These are phyloP conservation scores for Aspergillus sclerotioniger DNA, from an alignment of 495 filamentous ascomycete species.

Conservation along the genomic window DNA sequence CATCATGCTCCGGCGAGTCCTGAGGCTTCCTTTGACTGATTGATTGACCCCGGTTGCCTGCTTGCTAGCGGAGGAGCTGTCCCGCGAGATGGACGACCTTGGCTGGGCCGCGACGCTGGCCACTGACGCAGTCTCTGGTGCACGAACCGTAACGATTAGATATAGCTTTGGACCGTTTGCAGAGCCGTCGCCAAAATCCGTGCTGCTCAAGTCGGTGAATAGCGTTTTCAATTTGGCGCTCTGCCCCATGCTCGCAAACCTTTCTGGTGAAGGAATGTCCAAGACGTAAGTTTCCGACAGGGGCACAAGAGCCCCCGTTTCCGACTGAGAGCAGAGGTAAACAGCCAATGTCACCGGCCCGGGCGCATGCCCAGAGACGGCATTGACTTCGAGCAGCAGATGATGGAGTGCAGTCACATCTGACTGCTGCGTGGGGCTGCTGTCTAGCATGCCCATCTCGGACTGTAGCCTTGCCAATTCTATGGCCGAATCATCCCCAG, in stretches of 20 bases:
- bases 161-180: conserved; percentile 67
- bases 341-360: conserved; percentile 73
- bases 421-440: conserved; percentile 59
- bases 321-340: conserved; percentile 70
- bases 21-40: conserved; percentile 43
- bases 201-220: conserved; percentile 77
- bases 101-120: conserved; percentile 24
- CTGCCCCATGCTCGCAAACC: conserved; percentile 54
- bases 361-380: conserved; percentile 68
- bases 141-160: conserved; percentile 78
- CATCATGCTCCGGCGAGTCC: conserved; percentile 76
- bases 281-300: conserved; percentile 82
- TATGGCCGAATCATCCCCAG: conserved; percentile 87
- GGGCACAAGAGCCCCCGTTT: conserved; percentile 57
- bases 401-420: conserved; percentile 80
- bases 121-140: conserved; percentile 54
- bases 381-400: conserved; percentile 78
- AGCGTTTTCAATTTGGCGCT: conserved; percentile 73
- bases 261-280: conserved; percentile 72
- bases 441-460: conserved; percentile 90
- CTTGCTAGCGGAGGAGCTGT: conserved; percentile 34
- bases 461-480: conserved; percentile 90
- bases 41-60: conserved; percentile 26
- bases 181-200: conserved; percentile 78
- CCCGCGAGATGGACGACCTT: conserved; percentile 34